These are phyloP conservation scores for Pythium grandisporangium DNA, from an alignment of 352 stramenopile species.

Conservation along the genomic window DNA sequence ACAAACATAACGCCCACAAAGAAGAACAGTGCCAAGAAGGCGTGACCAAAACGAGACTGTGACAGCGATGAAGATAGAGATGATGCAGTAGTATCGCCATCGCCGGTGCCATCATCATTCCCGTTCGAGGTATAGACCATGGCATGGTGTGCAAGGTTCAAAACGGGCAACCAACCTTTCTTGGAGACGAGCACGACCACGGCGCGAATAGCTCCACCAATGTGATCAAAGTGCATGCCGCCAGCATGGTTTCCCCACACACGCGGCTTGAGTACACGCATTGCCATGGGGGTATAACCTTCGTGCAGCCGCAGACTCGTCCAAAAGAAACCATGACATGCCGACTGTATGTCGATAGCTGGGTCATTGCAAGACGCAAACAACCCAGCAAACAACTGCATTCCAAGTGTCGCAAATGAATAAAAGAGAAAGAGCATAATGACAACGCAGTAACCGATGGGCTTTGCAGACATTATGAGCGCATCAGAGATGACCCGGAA, in stretches of 20 bases:
- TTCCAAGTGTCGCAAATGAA: conserved; percentile 76
- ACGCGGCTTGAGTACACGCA: conserved; percentile 46
- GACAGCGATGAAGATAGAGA: too few relatives aligned
- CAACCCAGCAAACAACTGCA: conserved; percentile 76
- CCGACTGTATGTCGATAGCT: conserved; percentile 19
- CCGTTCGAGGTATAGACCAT: too few relatives aligned
- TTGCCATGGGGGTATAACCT: too few relatives aligned
- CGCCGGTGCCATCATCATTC: conserved; percentile 57
- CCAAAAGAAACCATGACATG: conserved; percentile 66
- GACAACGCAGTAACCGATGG: conserved; percentile 79
- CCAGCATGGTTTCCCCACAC: conserved; percentile 73
- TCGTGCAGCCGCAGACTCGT: too few relatives aligned
- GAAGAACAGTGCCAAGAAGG: conserved; percentile 74
- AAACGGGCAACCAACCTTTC: conserved; percentile 77
- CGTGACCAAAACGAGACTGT: too few relatives aligned
- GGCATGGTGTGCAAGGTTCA: conserved; percentile 81
- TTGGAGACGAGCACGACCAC: conserved; percentile 79
- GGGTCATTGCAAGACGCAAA: conserved; percentile 80
- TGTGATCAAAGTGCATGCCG: conserved; percentile 81
- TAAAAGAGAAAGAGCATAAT: conserved; percentile 78
- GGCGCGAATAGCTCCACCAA: conserved; percentile 62
- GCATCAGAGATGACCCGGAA: conserved; percentile 82
- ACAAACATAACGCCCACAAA: conserved; percentile 79
- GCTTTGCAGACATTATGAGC: conserved; percentile 55
- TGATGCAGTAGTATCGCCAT: conserved; percentile 61